Base-by-base conservation (phyloP, 148 eudicot genomes). In the Rhododendron williamsianum region DNA sequence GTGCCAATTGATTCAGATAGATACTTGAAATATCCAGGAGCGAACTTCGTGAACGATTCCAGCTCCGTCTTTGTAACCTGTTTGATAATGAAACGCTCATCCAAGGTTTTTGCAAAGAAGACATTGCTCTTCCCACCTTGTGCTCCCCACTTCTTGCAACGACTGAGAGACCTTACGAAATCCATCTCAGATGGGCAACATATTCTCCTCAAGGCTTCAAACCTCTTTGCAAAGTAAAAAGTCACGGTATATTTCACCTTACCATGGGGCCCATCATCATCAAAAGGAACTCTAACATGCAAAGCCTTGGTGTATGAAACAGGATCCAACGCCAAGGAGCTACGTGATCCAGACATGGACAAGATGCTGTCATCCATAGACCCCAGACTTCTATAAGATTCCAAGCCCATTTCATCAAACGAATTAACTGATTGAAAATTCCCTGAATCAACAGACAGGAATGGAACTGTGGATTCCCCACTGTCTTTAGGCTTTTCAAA, bases 41-140 rank as follows among this genome's bases (percentile, higher is more conserved):
- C 98, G 88, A 95, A 95, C 88, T 94, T 94, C n/a, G 90, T 88
- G 83, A 97, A 95, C 1, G 99, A 95, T 87, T 97, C 99, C 74
- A 97, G 94, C 92, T 97, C 99, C 1, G 98, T 95, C 90, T 95
- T 97, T 23, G 99, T 94, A 86, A 97, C 98, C 92, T 97, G 99
- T 82, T 95, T 97, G 86, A 94, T 95, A 80, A 97, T 95, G 87
- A 97, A 97, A 67, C 98, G 86, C 65, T 97, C 98, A 85, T 97
- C 99, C 86, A 97, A 92, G 25, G 95, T 92, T 91, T 97, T 95
- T 69, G 98, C 98, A 48, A 97, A 97, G 82, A 91, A 93, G 80
- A 93, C 95, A 85, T 93, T 93, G 88, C 95, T 92, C 88, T 93
- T 93, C 83, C 95, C 95, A 87, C 95, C 93, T 84, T 93, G 93